phyloP scores from a whole-genome alignment of 208 protist genomes.

The Herpetomonas samuelpessoai region DNA sequence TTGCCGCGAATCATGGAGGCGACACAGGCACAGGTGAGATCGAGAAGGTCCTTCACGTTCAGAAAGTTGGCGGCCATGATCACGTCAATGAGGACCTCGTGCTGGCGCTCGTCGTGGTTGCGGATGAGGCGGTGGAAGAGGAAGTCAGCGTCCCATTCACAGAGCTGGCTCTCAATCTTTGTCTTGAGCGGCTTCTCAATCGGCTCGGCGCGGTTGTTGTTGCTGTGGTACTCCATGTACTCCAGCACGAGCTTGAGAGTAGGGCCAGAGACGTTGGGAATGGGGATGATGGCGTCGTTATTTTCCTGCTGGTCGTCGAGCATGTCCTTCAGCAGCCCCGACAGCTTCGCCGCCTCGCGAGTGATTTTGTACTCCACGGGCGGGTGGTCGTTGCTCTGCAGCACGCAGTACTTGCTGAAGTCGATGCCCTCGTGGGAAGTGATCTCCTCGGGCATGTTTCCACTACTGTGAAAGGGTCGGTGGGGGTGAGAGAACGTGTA shows the following conservation, averaged over 20 bases:
- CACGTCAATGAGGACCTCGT: conserved; percentile 91
- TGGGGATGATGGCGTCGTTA: conserved; percentile 82
- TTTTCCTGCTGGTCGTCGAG: conserved; percentile 78
- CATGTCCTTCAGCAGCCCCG: conserved; percentile 89
- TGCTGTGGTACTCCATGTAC: conserved; percentile 93
- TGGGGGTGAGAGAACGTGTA: neutral
- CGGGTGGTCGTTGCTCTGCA: conserved; percentile 86
- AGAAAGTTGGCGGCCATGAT: conserved; percentile 95
- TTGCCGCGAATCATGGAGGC: conserved; percentile 94
- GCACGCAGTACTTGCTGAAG: conserved; percentile 82
- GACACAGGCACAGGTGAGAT: conserved; percentile 93
- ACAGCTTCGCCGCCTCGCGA: conserved; percentile 85
- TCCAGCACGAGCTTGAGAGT: conserved; percentile 90
- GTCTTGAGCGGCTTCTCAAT: conserved; percentile 89
- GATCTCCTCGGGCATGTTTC: conserved; percentile 58
- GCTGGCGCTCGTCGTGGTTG: conserved; percentile 72
- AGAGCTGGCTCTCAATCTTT: conserved; percentile 83
- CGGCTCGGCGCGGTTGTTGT: conserved; percentile 64
- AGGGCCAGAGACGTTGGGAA: conserved; percentile 89
- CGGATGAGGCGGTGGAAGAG: conserved; percentile 84
- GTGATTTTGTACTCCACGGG: conserved; percentile 82
- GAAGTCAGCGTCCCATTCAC: conserved; percentile 86
- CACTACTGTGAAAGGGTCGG: neutral
- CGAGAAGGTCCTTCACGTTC: conserved; percentile 93
- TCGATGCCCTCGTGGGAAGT: conserved; percentile 55